phyloP scores from a whole-genome alignment of 2,329 filamentous ascomycete species.

The Aureobasidium sp. region DNA sequence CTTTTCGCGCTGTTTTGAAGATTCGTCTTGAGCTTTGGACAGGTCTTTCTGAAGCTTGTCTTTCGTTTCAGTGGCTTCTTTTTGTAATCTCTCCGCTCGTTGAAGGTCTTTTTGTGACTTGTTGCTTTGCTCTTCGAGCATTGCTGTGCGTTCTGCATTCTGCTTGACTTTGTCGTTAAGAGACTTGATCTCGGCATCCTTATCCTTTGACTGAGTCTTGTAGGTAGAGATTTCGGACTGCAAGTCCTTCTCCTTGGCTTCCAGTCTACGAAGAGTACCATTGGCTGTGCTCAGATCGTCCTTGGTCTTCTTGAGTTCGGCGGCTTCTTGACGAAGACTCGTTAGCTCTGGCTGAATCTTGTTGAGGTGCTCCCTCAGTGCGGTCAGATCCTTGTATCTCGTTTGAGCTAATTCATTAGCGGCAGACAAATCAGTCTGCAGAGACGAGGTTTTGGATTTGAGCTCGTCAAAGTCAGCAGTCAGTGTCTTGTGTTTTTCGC shows the following conservation, averaged over 20 bases:
- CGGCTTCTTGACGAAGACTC: slow-evolving; percentile 68
- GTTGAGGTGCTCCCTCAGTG: slow-evolving; percentile 70
- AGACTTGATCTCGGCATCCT: slow-evolving; percentile 68
- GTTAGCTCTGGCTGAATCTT: slow-evolving; percentile 83
- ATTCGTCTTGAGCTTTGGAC: slow-evolving; percentile 63
- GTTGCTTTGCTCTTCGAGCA: slow-evolving; percentile 72
- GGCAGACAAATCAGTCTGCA: slow-evolving; percentile 79
- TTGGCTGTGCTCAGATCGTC: slow-evolving; percentile 62
- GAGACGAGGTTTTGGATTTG: slow-evolving; percentile 58
- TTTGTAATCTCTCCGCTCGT: slow-evolving; percentile 69
- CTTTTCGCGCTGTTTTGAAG: slow-evolving; percentile 48
- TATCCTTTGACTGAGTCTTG: slow-evolving; percentile 63
- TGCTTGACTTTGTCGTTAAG: slow-evolving; percentile 72
- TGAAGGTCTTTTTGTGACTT: slow-evolving; percentile 70
- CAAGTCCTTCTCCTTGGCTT: slow-evolving; percentile 75
- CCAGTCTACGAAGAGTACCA: slow-evolving; percentile 64
- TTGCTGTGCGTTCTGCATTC: slow-evolving; percentile 63
- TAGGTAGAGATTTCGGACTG: slow-evolving; percentile 64
- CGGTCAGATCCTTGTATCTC: slow-evolving; percentile 79
- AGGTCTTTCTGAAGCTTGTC: slow-evolving; percentile 69
- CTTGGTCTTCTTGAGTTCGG: slow-evolving; percentile 64
- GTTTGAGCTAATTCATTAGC: slow-evolving; percentile 80
- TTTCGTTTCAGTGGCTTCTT: slow-evolving; percentile 64
- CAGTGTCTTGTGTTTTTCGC: slow-evolving; percentile 50
- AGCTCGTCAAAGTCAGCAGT: slow-evolving; percentile 63